A percentile compares a stretch with the other conserved stretches of the same genome.
phyloP scores from a whole-genome alignment of 495 filamentous ascomycete species.

The Daldinia vernicosa region DNA sequence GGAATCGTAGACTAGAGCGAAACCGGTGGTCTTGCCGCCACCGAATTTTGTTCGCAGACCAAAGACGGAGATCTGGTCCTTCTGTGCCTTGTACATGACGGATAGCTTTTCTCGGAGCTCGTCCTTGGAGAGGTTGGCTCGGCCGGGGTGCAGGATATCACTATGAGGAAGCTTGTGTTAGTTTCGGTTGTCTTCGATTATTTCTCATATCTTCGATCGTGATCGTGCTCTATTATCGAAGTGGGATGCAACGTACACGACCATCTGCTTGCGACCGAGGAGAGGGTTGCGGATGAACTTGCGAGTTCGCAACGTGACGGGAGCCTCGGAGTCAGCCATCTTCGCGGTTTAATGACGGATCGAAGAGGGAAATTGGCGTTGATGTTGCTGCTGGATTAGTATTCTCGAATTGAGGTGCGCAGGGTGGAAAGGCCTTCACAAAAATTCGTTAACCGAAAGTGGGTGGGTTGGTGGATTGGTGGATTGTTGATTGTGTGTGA shows the following conservation, averaged over 20 bases:
- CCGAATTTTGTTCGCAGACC: slow-evolving; percentile 98
- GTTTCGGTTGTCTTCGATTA: not conserved
- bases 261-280: slow-evolving; percentile 99
- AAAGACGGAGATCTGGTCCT: slow-evolving; percentile 96
- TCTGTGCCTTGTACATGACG: slow-evolving; percentile 95
- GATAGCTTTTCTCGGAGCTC: slow-evolving; percentile 95
- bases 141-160: slow-evolving; percentile 99
- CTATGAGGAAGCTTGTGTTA: slow-evolving; percentile 57
- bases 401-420: slow-evolving; percentile 8
- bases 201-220: not conserved
- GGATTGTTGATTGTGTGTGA: slow-evolving; percentile 24
- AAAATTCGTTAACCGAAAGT: slow-evolving; percentile 31
- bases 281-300: slow-evolving; percentile 99
- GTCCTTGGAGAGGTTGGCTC: slow-evolving; percentile 98
- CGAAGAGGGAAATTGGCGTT: slow-evolving; percentile 8
- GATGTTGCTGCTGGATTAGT: slow-evolving; percentile 9
- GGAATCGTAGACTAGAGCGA: slow-evolving; percentile 98
- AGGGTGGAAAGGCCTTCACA: slow-evolving; percentile 6
- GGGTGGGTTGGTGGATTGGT: slow-evolving; percentile 5
- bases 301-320: slow-evolving; percentile 97
- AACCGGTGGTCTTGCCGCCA: slow-evolving; percentile 99
- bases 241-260: slow-evolving; percentile 81
- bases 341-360: slow-evolving; percentile 53
- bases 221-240: not conserved
- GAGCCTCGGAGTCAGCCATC: slow-evolving; percentile 87